phyloP scores from a whole-genome alignment of 2,329 filamentous ascomycete genomes.

The Incumbomyces lentus region DNA sequence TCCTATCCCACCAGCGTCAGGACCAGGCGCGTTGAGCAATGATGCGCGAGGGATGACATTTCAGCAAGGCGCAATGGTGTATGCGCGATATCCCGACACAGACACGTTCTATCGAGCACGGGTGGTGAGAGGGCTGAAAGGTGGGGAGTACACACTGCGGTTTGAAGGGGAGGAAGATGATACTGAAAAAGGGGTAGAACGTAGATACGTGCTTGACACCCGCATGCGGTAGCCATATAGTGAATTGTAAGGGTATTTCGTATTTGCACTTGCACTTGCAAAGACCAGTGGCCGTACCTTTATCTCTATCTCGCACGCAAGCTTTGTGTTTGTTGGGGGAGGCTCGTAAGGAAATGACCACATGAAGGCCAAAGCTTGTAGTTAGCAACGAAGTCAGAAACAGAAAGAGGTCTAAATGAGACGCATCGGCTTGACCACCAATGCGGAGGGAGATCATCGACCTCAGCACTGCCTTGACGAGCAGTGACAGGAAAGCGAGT shows the following conservation, averaged over 20 bases:
- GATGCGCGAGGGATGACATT: slow-evolving; percentile 25
- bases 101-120: slow-evolving; percentile 80
- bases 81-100: slow-evolving; percentile 72
- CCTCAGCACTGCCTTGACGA: too few relatives aligned
- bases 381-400: too few relatives aligned
- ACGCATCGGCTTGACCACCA: too few relatives aligned
- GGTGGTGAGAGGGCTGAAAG: slow-evolving; percentile 58
- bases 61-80: slow-evolving; percentile 56
- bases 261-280: too few relatives aligned
- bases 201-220: slow-evolving; percentile 68
- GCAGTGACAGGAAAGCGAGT: too few relatives aligned
- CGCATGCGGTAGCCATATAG: slow-evolving; percentile 32
- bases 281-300: too few relatives aligned
- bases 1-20: slow-evolving; percentile 54
- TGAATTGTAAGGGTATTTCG: not conserved
- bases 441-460: too few relatives aligned
- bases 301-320: too few relatives aligned
- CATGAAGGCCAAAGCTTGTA: too few relatives aligned
- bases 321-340: too few relatives aligned
- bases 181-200: slow-evolving; percentile 64
- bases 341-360: too few relatives aligned
- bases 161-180: slow-evolving; percentile 68
- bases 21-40: slow-evolving; percentile 26
- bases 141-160: slow-evolving; percentile 46
- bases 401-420: too few relatives aligned